Base-by-base conservation (phyloP, 306 rosid genomes). In the Casuarina cunninghamiana region DNA sequence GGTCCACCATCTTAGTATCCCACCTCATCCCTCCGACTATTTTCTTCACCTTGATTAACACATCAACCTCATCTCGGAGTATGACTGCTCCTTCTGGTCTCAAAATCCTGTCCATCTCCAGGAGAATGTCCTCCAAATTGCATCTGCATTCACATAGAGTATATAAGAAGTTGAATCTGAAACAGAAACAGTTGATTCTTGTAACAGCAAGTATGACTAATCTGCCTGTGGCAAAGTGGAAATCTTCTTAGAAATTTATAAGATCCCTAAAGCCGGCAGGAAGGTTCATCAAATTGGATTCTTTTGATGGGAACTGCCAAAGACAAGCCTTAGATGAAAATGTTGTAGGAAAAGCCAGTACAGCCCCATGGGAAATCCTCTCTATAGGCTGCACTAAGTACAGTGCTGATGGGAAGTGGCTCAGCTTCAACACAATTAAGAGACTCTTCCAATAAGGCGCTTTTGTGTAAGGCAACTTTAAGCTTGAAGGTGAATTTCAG, bases 101-200 rank as follows among this genome's bases (percentile, higher is more conserved):
- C 85, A 95, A 80, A 42, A 95, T 91, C 74, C 97, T 79, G 84
- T 94, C 98, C 98, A 94, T 94, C 90, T 94, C 98, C 35, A 94
- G 69, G 68, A 94, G 98, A 86, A 94, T 92, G 75, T 92, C 97
- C 78, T 94, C 98, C 50, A 72, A 74, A 57, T 89, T 83, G 84
- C 98, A 92, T 74, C 98, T 95, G 90, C 86, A 76, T 53, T 66
- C 57, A 5, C 38, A 68, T 77, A 70, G 8, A 43, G 5, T 26
- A 38, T 5, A 79, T 37, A 17, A 21, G 62, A 68, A 37, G 57
- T 12, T 32, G n/a, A 49, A 46, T 46, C 62, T 39, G 42, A 66
- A 37, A 63, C 53, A 3, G 60, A 62, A 68, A 76, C 16, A 11
- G 67, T 70, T 53, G 67, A 74, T 68, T 78, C 77, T 39, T n/a